Conservation (phyloP, 2,329 filamentous ascomycete species). For the Daldinia eschscholtzii region DNA sequence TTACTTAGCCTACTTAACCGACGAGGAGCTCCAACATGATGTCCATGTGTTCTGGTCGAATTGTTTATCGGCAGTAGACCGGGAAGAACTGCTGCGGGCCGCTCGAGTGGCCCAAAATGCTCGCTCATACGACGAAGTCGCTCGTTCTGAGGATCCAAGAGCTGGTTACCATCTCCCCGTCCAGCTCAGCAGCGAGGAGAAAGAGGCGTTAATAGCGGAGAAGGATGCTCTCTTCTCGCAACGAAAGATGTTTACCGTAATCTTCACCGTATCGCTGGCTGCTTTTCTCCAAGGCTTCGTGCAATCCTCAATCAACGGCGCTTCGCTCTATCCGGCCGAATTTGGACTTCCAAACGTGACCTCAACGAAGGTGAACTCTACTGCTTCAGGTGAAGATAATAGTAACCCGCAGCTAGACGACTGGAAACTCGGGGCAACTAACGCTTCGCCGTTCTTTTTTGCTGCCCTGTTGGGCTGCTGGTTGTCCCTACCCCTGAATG, state of each 20-base stretch:
- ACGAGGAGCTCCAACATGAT: conserved; percentile 55
- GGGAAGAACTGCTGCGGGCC: conserved; percentile 53
- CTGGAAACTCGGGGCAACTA: conserved; percentile 58
- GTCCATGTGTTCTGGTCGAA: conserved; percentile 51
- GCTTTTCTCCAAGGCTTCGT: conserved; percentile 61
- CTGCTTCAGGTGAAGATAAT: neutral
- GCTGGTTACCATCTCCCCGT: conserved; percentile 51
- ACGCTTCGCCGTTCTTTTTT: conserved; percentile 57
- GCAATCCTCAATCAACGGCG: conserved; percentile 60
- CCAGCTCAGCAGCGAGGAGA: conserved; percentile 54
- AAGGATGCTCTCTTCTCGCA: conserved; percentile 57
- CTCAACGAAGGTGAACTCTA: neutral
- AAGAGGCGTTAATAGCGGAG: conserved; percentile 54
- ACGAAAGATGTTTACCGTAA: conserved; percentile 56
- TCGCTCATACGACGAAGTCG: conserved; percentile 56
- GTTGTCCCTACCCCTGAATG: conserved; percentile 57
- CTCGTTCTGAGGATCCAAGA: conserved; percentile 47
- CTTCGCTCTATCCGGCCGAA: conserved; percentile 51
- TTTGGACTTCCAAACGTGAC: conserved; percentile 24
- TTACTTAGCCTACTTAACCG: conserved; percentile 54
- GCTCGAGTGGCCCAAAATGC: conserved; percentile 59
- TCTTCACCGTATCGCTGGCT: conserved; percentile 59
- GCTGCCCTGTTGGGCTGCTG: conserved; percentile 57
- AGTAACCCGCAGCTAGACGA: conserved; percentile 42
- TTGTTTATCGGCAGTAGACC: conserved; percentile 50